phyloP scores from a whole-genome alignment of 2,329 filamentous ascomycete species.

The Venturia asperata region DNA sequence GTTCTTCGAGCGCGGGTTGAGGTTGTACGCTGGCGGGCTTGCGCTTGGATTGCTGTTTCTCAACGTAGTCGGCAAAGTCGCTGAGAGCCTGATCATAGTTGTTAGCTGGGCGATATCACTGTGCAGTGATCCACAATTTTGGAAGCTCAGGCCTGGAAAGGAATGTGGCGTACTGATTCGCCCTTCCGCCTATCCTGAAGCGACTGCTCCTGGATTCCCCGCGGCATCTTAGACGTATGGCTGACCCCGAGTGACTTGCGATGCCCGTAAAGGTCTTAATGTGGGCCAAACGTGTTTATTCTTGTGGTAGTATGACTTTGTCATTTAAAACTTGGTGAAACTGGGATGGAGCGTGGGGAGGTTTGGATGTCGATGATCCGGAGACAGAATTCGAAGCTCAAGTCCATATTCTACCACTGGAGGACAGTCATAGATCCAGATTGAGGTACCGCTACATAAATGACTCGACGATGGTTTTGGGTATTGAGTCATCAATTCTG shows the following conservation, averaged over 20 bases:
- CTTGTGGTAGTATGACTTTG: not conserved
- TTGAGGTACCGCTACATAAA: not conserved
- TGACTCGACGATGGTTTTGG: not conserved
- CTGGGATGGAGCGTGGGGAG: not conserved
- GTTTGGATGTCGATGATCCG: not conserved
- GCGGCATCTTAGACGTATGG: slow-evolving; percentile 26
- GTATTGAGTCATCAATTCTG: not conserved
- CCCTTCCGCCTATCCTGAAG: slow-evolving; percentile 77
- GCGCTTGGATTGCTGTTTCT: slow-evolving; percentile 78
- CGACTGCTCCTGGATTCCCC: slow-evolving; percentile 50
- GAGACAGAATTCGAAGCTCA: not conserved
- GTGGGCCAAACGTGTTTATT: slow-evolving; percentile 7
- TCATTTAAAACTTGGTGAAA: not conserved
- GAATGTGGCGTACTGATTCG: slow-evolving; percentile 59
- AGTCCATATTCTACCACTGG: not conserved
- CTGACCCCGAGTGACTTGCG: not conserved
- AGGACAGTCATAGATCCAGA: not conserved
- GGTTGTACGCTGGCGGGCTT: slow-evolving; percentile 27
- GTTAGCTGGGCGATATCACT: not conserved
- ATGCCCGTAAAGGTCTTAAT: slow-evolving; percentile 7
- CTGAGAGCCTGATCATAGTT: slow-evolving; percentile 56
- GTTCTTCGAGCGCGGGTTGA: slow-evolving; percentile 48
- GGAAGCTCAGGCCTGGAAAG: slow-evolving; percentile 16
- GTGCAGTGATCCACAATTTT: not conserved
- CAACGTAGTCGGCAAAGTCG: slow-evolving; percentile 96